Evolutionary conservation across 306 rosid species (phyloP).

Genomic region (Begonia fuchsioides): DNA sequence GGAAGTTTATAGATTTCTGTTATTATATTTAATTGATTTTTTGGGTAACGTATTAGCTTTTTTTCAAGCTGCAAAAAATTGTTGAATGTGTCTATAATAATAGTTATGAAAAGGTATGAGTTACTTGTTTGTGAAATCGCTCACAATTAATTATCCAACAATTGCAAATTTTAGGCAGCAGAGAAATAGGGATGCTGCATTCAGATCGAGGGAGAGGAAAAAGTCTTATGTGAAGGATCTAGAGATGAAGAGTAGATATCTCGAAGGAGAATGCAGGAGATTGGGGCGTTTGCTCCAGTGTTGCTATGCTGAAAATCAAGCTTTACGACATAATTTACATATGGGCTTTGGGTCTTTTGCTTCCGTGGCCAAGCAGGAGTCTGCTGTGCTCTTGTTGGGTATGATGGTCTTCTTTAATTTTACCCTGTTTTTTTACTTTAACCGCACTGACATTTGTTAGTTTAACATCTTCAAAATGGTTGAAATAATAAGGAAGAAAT

Average conservation of each 20-base stretch:
- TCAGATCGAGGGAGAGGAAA: slow-evolving; percentile 81
- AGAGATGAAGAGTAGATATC: slow-evolving; percentile 65
- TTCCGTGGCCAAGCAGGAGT: slow-evolving; percentile 81
- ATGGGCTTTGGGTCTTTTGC: slow-evolving; percentile 47
- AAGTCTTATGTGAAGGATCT: slow-evolving; percentile 53
- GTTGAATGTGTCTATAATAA: background rate
- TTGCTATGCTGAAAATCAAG: slow-evolving; percentile 74
- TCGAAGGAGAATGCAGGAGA: slow-evolving; percentile 79
- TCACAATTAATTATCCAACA: background rate
- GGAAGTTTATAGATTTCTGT: no score
- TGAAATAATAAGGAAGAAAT: no score
- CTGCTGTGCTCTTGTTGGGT: slow-evolving; percentile 99
- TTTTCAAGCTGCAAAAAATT: background rate
- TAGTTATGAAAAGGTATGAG: no score
- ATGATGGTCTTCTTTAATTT: slow-evolving; percentile 12
- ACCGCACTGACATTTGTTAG: no score
- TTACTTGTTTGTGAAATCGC: no score
- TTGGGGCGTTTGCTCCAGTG: slow-evolving; percentile 77
- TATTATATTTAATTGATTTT: background rate
- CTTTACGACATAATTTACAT: slow-evolving; percentile 58
- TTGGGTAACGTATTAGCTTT: background rate
- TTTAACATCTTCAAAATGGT: no score
- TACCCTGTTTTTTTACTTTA: background rate
- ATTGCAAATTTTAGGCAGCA: slow-evolving; percentile 42
- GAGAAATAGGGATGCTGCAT: slow-evolving; percentile 92